Percentiles rank a stretch among this genome's conserved stretches.
Conservation (phyloP, 2,329 filamentous ascomycete genomes). For the Hymenoscyphus salicellus region DNA sequence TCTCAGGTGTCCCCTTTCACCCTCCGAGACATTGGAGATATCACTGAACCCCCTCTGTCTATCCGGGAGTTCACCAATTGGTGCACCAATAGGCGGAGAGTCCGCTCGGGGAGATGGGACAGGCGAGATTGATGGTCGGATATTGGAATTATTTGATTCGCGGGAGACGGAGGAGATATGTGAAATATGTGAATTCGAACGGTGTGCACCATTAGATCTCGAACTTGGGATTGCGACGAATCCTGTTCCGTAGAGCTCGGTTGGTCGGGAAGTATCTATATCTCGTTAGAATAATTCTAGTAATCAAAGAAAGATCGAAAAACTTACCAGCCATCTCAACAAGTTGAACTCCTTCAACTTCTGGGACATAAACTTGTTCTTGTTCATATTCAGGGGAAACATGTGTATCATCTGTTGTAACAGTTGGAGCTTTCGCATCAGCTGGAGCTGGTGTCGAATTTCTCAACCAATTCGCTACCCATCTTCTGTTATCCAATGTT, state of each 20-base stretch:
- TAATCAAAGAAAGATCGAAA: constrained; percentile 7
- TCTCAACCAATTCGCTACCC: constrained; percentile 32
- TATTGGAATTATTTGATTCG: constrained; percentile 6
- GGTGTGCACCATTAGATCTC: background rate
- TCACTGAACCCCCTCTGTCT: constrained; percentile 13
- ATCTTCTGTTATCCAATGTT: constrained; percentile 27
- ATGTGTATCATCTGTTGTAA: constrained; percentile 32
- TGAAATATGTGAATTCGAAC: constrained; percentile 23
- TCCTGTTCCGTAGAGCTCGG: constrained; percentile 27
- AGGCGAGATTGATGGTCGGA: constrained; percentile 17
- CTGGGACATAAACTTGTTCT: constrained; percentile 20
- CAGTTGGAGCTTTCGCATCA: constrained; percentile 30
- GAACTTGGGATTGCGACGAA: constrained; percentile 15
- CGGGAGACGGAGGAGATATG: constrained; percentile 17
- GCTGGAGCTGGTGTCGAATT: constrained; percentile 16
- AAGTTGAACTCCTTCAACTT: constrained; percentile 31
- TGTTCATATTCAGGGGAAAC: constrained; percentile 20
- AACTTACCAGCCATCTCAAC: constrained; percentile 37
- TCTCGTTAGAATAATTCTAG: constrained; percentile 4
- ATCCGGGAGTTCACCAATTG: constrained; percentile 7
- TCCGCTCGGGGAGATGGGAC: constrained; percentile 15
- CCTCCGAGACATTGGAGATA: constrained; percentile 22
- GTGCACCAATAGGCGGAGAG: constrained; percentile 18
- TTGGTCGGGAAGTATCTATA: constrained; percentile 28
- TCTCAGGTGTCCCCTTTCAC: constrained; percentile 26